Evolutionary conservation across 148 eudicot species (phyloP).

Genomic region (Pharnaceum exiguum): DNA sequence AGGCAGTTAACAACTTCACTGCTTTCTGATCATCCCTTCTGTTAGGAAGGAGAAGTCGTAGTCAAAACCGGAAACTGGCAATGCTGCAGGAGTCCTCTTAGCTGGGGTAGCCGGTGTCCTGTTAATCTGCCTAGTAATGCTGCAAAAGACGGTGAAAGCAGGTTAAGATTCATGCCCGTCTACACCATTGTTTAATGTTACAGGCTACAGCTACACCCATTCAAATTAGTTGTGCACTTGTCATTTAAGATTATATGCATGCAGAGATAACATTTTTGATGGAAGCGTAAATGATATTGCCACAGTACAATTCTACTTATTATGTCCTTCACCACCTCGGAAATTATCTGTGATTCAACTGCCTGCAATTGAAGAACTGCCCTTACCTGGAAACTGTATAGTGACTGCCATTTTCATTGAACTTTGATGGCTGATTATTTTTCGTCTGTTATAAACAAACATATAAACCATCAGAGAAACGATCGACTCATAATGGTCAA

Average conservation of each 20-base stretch:
- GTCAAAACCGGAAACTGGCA: conserved; percentile 51
- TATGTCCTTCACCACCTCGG: no score
- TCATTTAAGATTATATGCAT: no score
- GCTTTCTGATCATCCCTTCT: conserved; percentile 47
- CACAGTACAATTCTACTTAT: no score
- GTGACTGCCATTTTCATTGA: conserved; percentile 10
- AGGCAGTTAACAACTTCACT: conserved; percentile 2
- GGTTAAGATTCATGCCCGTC: neutral
- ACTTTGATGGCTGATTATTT: conserved; percentile 23
- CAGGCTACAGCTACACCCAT: neutral
- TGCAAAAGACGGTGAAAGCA: conserved; percentile 24
- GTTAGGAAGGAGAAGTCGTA: conserved; percentile 64
- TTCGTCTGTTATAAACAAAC: conserved; percentile 33
- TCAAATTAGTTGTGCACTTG: no score
- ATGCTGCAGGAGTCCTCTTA: conserved; percentile 14
- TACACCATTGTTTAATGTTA: no score
- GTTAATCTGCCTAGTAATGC: conserved; percentile 16
- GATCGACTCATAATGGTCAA: neutral
- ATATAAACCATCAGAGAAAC: neutral
- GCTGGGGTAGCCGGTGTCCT: conserved; percentile 11
- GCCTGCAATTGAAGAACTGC: neutral
- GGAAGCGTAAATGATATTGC: no score
- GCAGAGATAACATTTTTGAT: no score
- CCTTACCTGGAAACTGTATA: conserved; percentile 41
- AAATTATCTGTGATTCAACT: no score